phyloP scores from a whole-genome alignment of 1,284 basidiomycete genomes.

The Phenoliferia sp. region DNA sequence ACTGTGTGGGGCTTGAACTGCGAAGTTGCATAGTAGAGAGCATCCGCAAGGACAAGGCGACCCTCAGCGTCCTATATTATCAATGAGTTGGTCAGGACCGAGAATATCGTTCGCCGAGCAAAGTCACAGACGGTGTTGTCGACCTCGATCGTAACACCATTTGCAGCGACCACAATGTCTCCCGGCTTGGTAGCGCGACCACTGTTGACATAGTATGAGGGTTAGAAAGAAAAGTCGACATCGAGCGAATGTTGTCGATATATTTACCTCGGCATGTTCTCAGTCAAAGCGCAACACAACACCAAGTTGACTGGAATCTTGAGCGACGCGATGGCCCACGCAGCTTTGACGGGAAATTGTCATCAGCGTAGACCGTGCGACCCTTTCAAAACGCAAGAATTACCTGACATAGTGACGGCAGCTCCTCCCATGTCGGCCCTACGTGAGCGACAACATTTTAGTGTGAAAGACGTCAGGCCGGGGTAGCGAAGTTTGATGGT shows the following conservation, averaged over 20 bases:
- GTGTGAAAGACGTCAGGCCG: neutral
- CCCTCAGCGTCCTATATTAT: conserved; percentile 65
- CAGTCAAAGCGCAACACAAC: conserved; percentile 67
- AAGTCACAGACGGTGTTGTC: conserved; percentile 63
- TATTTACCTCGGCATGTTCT: conserved; percentile 57
- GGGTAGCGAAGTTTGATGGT: too few species aligned
- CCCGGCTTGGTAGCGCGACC: conserved; percentile 80
- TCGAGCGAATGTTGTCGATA: neutral
- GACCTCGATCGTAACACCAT: conserved; percentile 79
- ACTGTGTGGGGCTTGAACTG: conserved; percentile 74
- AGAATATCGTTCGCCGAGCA: too few species aligned
- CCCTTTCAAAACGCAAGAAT: too few species aligned
- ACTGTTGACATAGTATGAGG: too few species aligned
- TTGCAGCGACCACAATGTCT: conserved; percentile 74
- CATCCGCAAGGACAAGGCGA: conserved; percentile 67
- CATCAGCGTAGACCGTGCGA: too few species aligned
- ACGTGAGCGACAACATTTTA: neutral
- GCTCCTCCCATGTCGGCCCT: conserved; percentile 83
- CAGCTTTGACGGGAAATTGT: too few species aligned
- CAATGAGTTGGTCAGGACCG: neutral
- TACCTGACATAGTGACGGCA: conserved; percentile 67
- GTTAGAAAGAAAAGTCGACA: neutral
- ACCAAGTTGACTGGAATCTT: conserved; percentile 73
- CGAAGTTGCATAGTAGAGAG: conserved; percentile 76
- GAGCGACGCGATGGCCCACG: conserved; percentile 73